Base-by-base conservation (phyloP, 306 rosid genomes). In the Datisca glomerata region DNA sequence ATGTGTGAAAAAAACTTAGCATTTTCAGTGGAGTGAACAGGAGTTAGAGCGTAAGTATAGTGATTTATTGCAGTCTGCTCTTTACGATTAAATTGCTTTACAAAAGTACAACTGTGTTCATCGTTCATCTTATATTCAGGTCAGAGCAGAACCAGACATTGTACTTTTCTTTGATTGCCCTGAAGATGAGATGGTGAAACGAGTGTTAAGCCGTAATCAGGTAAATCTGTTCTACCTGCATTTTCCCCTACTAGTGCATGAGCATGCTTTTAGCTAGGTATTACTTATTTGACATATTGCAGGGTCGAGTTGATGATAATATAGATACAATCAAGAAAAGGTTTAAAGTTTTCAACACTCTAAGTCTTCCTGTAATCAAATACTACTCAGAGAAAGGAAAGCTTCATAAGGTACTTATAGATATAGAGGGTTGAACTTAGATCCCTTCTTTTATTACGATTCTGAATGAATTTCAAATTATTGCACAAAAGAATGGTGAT, bases 291-390 rank as follows among this genome's bases (percentile, higher is more conserved):
- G 51, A 8, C 59, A 8, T 56, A 53, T 55, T 58, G 66, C 69
- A 89, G 98, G 98, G 98, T 15, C 83, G 95, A 72, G 65, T 89
- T 55, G 95, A 89, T 77, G 98, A 89, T 71, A 89, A 89, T 37
- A 66, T 84, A 41, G 84, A 75, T 4, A 84, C 98, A 47, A 75
- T 89, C 38, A 89, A 67, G 62, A 84, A 84, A 59, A 79, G 98
- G 34, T 91, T 89, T 43, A 65, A 84, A 70, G 66, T 80, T 20
- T 89, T 89, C 49, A 67, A 75, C 18, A 75, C 81, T 24, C 57
- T 75, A 39, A 80, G 68, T 68, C 85, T 72, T 58, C 98, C 95
- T 6, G 94, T 89, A 19, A 33, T 89, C 51, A 53, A 80, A 32
- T 54, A 89, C 72, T 84, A 89, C 57, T 60, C 72, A 27, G 68